Evolutionary conservation across 768 basidiomycete species (phyloP), one percentile per base, ranked within the genome.

Genomic region (Russula dissimulans): DNA sequence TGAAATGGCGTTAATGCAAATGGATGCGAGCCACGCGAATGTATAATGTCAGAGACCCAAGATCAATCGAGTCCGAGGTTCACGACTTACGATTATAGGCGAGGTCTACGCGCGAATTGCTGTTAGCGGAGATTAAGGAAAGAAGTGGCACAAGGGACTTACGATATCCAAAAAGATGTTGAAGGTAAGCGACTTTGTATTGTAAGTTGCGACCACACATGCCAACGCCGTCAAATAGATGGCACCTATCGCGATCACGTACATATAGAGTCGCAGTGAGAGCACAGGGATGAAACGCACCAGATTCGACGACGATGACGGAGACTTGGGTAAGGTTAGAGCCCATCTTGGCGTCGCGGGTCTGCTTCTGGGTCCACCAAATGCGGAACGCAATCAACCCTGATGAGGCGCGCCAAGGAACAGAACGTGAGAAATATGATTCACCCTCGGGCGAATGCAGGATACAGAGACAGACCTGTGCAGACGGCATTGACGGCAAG

Each of bases 121-220:
- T 7, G 60, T 64, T 10, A 64, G 55, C 59, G 60, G 45, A 39
- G 44, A 61, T 51, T 22, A 53, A 48, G 43, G 18, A 39, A 47
- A 31, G 31, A 31, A 7, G 51, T 1, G 9, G n/a, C 1, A 18
- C 4, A 12, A 3, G 4, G 18, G 17, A 18, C 56, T 53, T 31
- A 62, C 62, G 5, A 62, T 56, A 56, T 64, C 62, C 38, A 64
- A 60, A 22, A 62, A 62, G 22, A 64, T 57, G 38, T 64, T 64
- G 55, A 64, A 64, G 15, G 43, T 12, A 39, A 56, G 32, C 32
- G 62, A 61, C 38, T 43, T 18, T 18, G 39, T 9, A 6, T 18
- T 44, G 29, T 32, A 64, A 11, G 31, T 26, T 42, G 29, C 62
- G 22, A 64, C 62, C 4, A 53, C 54, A 51, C 54, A 52, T 3